These are phyloP conservation scores for Eutypella sp. DNA, from an alignment of 2,329 filamentous ascomycete genomes.

Conservation along the genomic window DNA sequence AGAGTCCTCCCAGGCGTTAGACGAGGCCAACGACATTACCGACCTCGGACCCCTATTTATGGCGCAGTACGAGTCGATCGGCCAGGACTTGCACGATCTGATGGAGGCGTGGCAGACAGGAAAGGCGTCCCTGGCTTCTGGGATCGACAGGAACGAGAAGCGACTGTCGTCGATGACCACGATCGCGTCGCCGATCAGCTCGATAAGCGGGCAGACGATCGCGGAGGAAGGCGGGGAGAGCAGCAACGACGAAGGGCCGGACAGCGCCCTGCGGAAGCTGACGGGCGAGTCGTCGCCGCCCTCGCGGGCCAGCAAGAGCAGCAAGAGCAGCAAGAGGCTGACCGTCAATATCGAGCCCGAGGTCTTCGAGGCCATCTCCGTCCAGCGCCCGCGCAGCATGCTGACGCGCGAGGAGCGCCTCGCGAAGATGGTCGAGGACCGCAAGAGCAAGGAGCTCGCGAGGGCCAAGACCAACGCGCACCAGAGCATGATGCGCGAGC, in stretches of 20 bases:
- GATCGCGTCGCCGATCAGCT: slow-evolving; percentile 53
- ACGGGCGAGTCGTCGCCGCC: slow-evolving; percentile 62
- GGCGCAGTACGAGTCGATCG: slow-evolving; percentile 91
- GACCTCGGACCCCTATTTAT: slow-evolving; percentile 77
- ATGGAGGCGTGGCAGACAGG: slow-evolving; percentile 85
- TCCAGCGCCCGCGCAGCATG: slow-evolving; percentile 63
- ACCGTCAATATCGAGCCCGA: slow-evolving; percentile 74
- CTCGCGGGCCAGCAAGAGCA: slow-evolving; percentile 48
- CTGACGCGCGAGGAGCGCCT: slow-evolving; percentile 85
- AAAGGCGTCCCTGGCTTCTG: slow-evolving; percentile 73
- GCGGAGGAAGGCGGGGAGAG: slow-evolving; percentile 50
- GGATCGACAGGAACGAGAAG: slow-evolving; percentile 76
- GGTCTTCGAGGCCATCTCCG: slow-evolving; percentile 86
- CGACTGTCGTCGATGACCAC: slow-evolving; percentile 57
- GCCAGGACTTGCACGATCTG: slow-evolving; percentile 74
- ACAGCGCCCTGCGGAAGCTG: slow-evolving; percentile 68
- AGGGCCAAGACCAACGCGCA: slow-evolving; percentile 75
- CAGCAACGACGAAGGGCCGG: slow-evolving; percentile 49
- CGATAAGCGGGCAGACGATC: slow-evolving; percentile 63
- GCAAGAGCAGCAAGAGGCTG: too few relatives aligned
- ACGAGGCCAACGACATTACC: slow-evolving; percentile 65
- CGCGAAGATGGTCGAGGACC: slow-evolving; percentile 80
- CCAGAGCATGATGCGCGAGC: slow-evolving; percentile 84
- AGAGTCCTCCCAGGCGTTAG: slow-evolving; percentile 75
- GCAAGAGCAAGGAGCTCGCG: slow-evolving; percentile 65